phyloP scores from a whole-genome alignment of 768 basidiomycete genomes.

The Russula lepida region DNA sequence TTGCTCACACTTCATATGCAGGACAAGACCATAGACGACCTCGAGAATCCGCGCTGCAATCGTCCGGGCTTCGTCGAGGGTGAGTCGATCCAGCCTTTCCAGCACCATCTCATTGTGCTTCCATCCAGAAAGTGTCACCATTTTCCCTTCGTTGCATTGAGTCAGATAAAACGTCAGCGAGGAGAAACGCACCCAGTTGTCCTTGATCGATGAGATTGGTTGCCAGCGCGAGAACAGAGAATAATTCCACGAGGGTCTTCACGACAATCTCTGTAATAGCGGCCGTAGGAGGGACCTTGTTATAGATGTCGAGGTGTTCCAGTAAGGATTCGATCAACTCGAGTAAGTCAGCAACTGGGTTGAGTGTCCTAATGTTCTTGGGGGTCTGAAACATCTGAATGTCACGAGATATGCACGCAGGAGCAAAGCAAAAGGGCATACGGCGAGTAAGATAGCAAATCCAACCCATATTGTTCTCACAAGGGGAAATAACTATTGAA shows the following conservation, averaged over 20 bases:
- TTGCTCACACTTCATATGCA: neutral
- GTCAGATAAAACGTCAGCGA: neutral
- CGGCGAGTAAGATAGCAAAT: neutral
- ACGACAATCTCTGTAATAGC: neutral
- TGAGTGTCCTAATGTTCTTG: neutral
- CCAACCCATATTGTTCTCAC: neutral
- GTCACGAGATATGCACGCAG: neutral
- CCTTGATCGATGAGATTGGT: neutral
- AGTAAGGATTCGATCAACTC: neutral
- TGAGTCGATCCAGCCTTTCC: neutral
- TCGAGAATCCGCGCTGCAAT: neutral
- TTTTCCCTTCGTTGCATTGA: neutral
- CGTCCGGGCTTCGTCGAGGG: neutral
- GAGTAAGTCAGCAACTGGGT: neutral
- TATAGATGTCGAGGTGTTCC: neutral
- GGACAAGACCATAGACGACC: neutral
- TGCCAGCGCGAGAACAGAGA: neutral
- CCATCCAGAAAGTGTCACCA: neutral
- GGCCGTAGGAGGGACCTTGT: neutral
- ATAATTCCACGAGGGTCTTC: neutral
- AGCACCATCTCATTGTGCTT: neutral
- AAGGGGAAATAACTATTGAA: neutral
- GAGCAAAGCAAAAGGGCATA: neutral
- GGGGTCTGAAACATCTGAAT: neutral
- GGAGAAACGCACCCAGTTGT: neutral